Percentiles rank a stretch among this genome's conserved stretches.
Evolutionary conservation across 345 rosid genomes (phyloP).

Genomic region (Anacardium occidentale): DNA sequence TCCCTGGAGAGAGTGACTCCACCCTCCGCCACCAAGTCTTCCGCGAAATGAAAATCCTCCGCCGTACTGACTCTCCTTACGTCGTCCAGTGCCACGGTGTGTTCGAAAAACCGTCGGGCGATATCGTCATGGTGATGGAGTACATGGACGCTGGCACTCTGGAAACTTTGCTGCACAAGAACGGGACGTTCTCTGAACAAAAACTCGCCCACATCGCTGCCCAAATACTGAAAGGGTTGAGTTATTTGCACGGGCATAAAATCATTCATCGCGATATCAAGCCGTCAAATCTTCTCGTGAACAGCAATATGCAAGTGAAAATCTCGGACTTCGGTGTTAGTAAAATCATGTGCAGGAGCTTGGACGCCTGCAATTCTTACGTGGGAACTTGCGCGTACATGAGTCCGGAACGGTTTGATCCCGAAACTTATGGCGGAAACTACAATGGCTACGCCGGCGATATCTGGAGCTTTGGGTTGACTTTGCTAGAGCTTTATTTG

Average conservation of each 20-base stretch:
- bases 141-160: slow-evolving; percentile 77
- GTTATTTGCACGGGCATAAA: slow-evolving; percentile 60
- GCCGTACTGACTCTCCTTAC: slow-evolving; percentile 67
- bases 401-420: slow-evolving; percentile 90
- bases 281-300: slow-evolving; percentile 72
- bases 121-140: slow-evolving; percentile 70
- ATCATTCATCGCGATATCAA: slow-evolving; percentile 84
- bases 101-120: slow-evolving; percentile 63
- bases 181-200: slow-evolving; percentile 54
- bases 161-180: slow-evolving; percentile 39
- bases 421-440: slow-evolving; percentile 55
- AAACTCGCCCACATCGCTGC: slow-evolving; percentile 48
- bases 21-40: slow-evolving; percentile 53
- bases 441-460: slow-evolving; percentile 78
- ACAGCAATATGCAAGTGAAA: slow-evolving; percentile 57
- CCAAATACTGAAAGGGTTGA: slow-evolving; percentile 63
- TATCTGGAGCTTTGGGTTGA: slow-evolving; percentile 84
- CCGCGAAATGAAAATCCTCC: slow-evolving; percentile 81
- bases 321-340: slow-evolving; percentile 89
- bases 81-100: slow-evolving; percentile 60
- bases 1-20: slow-evolving; percentile 58
- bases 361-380: slow-evolving; percentile 79
- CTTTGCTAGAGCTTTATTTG: slow-evolving; percentile 66
- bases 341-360: slow-evolving; percentile 60
- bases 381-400: slow-evolving; percentile 93